phyloP scores from a whole-genome alignment of 352 stramenopile genomes.

The Elongisporangium senticosum region DNA sequence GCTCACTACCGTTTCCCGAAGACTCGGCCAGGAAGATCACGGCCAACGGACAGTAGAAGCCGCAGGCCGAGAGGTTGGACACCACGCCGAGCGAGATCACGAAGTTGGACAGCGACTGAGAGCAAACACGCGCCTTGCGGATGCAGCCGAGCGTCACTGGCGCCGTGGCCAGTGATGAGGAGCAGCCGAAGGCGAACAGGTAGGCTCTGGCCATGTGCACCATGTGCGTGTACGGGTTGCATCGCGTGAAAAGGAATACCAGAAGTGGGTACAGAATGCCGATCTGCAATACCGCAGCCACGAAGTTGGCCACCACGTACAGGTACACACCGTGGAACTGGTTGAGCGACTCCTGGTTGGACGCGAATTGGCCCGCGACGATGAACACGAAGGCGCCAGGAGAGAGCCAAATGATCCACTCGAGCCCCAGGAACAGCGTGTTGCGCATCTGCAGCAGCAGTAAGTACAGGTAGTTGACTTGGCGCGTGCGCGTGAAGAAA shows the following conservation, averaged over 20 bases:
- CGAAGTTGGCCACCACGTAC: conserved; percentile 38
- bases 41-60: conserved; percentile 58
- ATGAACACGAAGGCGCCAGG: conserved; percentile 60
- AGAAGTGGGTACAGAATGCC: conserved; percentile 52
- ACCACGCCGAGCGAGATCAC: conserved; percentile 67
- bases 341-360: conserved; percentile 30
- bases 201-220: conserved; percentile 55
- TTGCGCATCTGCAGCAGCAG: conserved; percentile 61
- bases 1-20: conserved; percentile 38
- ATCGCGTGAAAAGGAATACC: conserved; percentile 55
- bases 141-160: conserved; percentile 60
- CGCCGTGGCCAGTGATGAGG: conserved; percentile 61
- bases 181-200: conserved; percentile 55
- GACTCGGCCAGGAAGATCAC: conserved; percentile 60
- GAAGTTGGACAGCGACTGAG: conserved; percentile 71
- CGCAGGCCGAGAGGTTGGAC: conserved; percentile 51
- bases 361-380: conserved; percentile 50
- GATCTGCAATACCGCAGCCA: conserved; percentile 30
- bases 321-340: conserved; percentile 45
- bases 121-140: conserved; percentile 54
- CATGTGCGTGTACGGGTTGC: conserved; percentile 72
- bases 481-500: conserved; percentile 53
- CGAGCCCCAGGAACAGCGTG: conserved; percentile 60
- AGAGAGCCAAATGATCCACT: conserved; percentile 64
- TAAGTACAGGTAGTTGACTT: conserved; percentile 62